Base-by-base conservation (phyloP, 2,329 filamentous ascomycete genomes). In the Aspergillus viridinutans region DNA sequence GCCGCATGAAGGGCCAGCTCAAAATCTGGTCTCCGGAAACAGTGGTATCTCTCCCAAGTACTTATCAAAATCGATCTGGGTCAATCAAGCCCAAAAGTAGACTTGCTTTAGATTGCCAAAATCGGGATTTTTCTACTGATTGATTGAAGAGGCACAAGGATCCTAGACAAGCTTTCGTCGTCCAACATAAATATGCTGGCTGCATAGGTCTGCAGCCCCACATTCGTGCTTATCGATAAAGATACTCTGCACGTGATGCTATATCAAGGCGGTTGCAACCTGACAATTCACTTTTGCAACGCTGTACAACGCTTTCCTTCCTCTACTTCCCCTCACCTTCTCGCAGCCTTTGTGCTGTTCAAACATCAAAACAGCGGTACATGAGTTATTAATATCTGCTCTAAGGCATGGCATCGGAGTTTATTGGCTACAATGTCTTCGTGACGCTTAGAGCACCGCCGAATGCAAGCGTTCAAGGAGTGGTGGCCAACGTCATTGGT, bases 351-450 rank as follows among this genome's bases (percentile, higher is more conserved):
- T 47, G 42, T 20, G 8, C 45, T 38, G 40, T 28, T 14, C 29
- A 29, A 21, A 43, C 40, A 45, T 35, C 29, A 35, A 55, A 57
- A 50, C 45, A 58, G 9, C 14, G 12, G 6, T 47, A 47, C 5
- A 14, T 63, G 58, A 21, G 55, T 28, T 23, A 42, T 25, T 45
- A 42, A 49, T 38, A 35, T 29, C 47, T 60, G 50, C 26, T 54
- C 35, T n/a, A 60, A 61, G 75, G 58, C 64, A 89, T 89, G 86
- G 85, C 87, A 50, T 80, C 81, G 58, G 81, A 85, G 68, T 91
- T 93, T 71, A 85, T 90, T 67, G 90, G 90, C 60, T 83, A 90
- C 72, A 85, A 87, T 58, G 90, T 94, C 75, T 78, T 85, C 58
- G 86, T 94, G 67, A 88, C 87, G 38, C 81, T 94, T 61, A 83